These are phyloP conservation scores for Neofusicoccum sp. DNA, from an alignment of 2,329 filamentous ascomycete genomes.

Conservation along the genomic window DNA sequence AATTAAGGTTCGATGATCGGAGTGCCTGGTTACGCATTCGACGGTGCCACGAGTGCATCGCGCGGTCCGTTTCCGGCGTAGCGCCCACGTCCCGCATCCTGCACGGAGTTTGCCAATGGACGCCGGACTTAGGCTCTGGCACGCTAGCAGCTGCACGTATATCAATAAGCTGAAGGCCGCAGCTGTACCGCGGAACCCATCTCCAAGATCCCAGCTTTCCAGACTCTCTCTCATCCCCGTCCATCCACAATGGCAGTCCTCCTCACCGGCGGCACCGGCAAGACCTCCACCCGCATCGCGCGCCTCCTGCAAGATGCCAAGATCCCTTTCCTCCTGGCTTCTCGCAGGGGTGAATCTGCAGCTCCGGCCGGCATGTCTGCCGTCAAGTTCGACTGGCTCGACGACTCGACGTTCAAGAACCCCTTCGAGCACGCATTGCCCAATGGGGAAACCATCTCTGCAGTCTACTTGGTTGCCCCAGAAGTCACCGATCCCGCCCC, in stretches of 20 bases:
- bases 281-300: conserved; percentile 43
- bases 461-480: conserved; percentile 46
- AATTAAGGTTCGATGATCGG: too few species aligned
- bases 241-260: conserved; percentile 34
- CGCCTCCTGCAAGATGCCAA: conserved; percentile 30
- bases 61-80: neutral
- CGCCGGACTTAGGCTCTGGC: neutral
- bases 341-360: conserved; percentile 27
- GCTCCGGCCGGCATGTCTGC: neutral
- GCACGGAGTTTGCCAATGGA: neutral
- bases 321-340: conserved; percentile 35
- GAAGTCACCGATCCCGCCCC: conserved; percentile 32
- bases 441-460: conserved; percentile 26
- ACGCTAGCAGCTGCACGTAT: neutral
- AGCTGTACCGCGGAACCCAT: neutral
- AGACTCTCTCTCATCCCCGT: conserved; percentile 4
- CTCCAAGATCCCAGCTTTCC: neutral
- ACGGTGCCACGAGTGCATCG: too few species aligned
- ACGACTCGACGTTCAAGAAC: conserved; percentile 40
- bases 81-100: neutral
- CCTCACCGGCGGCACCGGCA: conserved; percentile 48
- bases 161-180: neutral
- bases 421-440: conserved; percentile 29
- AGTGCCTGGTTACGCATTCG: too few species aligned
- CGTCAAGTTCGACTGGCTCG: conserved; percentile 47